Evolutionary conservation across 1,284 basidiomycete genomes (phyloP), one percentile per base, ranked within the genome.

Genomic region (Tilletia walkeri): DNA sequence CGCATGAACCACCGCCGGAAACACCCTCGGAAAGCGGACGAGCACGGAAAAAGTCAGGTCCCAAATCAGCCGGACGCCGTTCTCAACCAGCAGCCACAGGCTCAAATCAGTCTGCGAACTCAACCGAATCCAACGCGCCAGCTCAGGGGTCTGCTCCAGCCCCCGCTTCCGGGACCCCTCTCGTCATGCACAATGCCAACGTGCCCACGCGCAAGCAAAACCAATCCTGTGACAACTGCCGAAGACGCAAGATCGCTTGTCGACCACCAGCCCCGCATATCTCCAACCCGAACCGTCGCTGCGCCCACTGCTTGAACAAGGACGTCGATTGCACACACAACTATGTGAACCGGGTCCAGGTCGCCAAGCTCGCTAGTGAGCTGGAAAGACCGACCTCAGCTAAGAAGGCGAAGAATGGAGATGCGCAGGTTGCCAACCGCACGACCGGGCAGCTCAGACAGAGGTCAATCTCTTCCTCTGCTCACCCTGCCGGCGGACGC

Each of bases 301-400:
- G 72, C 79, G 79, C 70, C 50, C 76, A 80, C 66, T 80, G 79
- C 69, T 75, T 76, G 69, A 71, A 74, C 56, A 80, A 80, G 63
- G 73, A 75, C 67, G 76, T 78, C 39, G 76, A 78, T 6, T 80
- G 79, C 68, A 80, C 79, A 24, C 76, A 76, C 3, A 67, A 76
- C 50, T 80, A 78, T 68, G 77, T 80, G 2, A 73, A 80, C 72
- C 20, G 73, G 76, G 1, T 70, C 74, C n/a, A 80, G 77, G 67
- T 68, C 77, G 45, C 75, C 77, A 12, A 73, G 65, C 20, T 78
- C 76, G 71, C 75, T 75, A 20, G 66, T 0, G 70, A 54, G 20
- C 47, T 45, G 41, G 41, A 45, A 14, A 45, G 41, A 14, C 41
- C 41, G 3, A 14, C 70, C 4, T 41, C 65, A 0, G 73, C 73